Evolutionary conservation across 257 asterid genomes (phyloP).

Genomic region (Osmanthus fragrans): DNA sequence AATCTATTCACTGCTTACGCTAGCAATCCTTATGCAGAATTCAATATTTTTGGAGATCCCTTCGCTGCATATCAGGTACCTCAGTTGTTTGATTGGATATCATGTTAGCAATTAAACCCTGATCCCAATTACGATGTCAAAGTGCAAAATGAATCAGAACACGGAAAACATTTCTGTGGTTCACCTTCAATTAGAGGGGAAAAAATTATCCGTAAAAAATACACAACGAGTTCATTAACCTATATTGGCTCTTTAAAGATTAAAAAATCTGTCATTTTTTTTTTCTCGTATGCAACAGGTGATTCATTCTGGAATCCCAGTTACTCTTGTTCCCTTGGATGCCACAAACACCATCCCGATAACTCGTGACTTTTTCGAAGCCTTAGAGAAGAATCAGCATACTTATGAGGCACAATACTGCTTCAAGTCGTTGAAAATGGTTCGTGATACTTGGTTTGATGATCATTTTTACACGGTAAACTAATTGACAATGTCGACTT

Average conservation of each 20-base stretch:
- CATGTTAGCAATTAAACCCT: background rate
- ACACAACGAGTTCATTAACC: background rate
- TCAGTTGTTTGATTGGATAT: background rate
- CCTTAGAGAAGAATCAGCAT: slow-evolving; percentile 65
- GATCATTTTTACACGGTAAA: slow-evolving; percentile 65
- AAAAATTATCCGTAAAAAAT: too few relatives aligned
- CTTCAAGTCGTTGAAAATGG: slow-evolving; percentile 72
- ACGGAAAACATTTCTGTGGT: background rate
- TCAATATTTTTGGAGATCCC: slow-evolving; percentile 83
- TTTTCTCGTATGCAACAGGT: slow-evolving; percentile 40
- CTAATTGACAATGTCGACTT: background rate
- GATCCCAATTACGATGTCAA: background rate
- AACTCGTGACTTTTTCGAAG: slow-evolving; percentile 43
- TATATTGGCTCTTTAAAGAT: background rate
- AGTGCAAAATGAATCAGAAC: background rate
- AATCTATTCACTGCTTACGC: slow-evolving; percentile 62
- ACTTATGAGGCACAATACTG: slow-evolving; percentile 84
- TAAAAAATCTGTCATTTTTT: background rate
- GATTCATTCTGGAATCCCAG: slow-evolving; percentile 79
- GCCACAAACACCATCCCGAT: slow-evolving; percentile 88
- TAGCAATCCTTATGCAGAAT: slow-evolving; percentile 82
- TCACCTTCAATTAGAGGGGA: background rate
- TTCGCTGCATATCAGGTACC: slow-evolving; percentile 93
- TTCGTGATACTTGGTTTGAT: slow-evolving; percentile 69
- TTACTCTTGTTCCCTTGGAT: slow-evolving; percentile 85